Evolutionary conservation across 1,139 yeast genomes (phyloP).

Genomic region (Debaryomyces udenii): DNA sequence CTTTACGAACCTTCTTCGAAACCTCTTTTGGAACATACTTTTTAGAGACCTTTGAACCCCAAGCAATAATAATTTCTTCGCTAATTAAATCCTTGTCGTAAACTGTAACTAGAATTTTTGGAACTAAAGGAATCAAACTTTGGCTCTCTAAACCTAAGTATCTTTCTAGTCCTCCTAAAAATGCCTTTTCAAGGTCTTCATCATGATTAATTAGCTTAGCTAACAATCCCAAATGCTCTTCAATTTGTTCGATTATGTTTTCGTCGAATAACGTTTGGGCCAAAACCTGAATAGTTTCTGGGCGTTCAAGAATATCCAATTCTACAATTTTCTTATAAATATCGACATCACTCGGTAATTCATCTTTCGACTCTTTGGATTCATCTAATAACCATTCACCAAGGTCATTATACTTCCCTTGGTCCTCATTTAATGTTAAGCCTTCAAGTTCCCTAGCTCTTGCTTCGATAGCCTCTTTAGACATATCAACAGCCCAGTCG

Average conservation of each 20-base stretch:
- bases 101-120: constrained; percentile 77
- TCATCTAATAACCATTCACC: constrained; percentile 84
- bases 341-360: constrained; percentile 82
- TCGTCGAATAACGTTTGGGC: constrained; percentile 90
- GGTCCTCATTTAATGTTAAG: constrained; percentile 44
- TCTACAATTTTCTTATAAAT: constrained; percentile 88
- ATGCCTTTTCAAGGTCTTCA: constrained; percentile 77
- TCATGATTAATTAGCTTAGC: constrained; percentile 69
- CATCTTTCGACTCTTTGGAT: constrained; percentile 55
- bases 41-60: constrained; percentile 93
- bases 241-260: constrained; percentile 71
- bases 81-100: constrained; percentile 83
- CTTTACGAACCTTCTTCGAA: constrained; percentile 92
- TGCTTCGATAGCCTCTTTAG: constrained; percentile 93
- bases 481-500: constrained; percentile 98
- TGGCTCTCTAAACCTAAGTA: constrained; percentile 83
- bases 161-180: constrained; percentile 95
- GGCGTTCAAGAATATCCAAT: constrained; percentile 69
- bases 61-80: constrained; percentile 77
- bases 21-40: constrained; percentile 91
- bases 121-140: constrained; percentile 70
- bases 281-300: constrained; percentile 85
- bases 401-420: constrained; percentile 65
- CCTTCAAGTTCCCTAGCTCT: constrained; percentile 89
- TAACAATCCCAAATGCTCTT: constrained; percentile 79